Base-by-base conservation (phyloP, 1,139 yeast genomes). In the Hanseniaspora uvarum region DNA sequence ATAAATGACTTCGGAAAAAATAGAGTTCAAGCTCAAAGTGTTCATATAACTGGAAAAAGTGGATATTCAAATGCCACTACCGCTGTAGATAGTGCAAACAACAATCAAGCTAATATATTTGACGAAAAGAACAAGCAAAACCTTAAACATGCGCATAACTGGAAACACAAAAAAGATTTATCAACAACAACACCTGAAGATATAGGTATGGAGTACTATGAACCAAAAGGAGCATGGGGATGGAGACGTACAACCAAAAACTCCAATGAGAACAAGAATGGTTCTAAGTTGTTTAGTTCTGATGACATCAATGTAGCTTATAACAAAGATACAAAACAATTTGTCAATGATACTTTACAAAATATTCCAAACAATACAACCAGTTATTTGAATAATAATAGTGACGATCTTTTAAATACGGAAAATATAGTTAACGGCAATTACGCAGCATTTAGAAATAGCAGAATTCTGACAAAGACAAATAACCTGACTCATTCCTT, bases 141-240 rank as follows among this genome's bases (percentile, higher is more conserved):
- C 3, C 14, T 12, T 3, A 23, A 34, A 4, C 3, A n/a, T 12
- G 43, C 5, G 14, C 11, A 16, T 8, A 30, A 23, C 18, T 10
- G 14, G 5, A 39, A 46, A 16, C 52, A 46, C 16, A 47, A 53
- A 38, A 47, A 43, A 19, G 46, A 38, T 18, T 53, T 63, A 43
- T 59, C 61, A 24, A 56, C 63, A 21, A 63, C 63, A 19, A 62
- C 62, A 7, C 67, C 67, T 8, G 66, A 63, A 53, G 64, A 61
- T 50, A 58, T 64, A 38, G 67, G 67, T 0, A 58, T 63, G 51
- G 60, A 61, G 12, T 64, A 62, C 39, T 59, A 61, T 51, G 62
- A 62, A 36, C 58, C 59, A 28, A 59, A 59, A 21, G 65, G 66
- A 4, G 61, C 59, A 6, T 64, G 67, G 67, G 61, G 60, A 10